Evolutionary conservation across 352 stramenopile species (phyloP), one percentile per base, ranked within the genome.

Genomic region (Globisporangium radiosum): DNA sequence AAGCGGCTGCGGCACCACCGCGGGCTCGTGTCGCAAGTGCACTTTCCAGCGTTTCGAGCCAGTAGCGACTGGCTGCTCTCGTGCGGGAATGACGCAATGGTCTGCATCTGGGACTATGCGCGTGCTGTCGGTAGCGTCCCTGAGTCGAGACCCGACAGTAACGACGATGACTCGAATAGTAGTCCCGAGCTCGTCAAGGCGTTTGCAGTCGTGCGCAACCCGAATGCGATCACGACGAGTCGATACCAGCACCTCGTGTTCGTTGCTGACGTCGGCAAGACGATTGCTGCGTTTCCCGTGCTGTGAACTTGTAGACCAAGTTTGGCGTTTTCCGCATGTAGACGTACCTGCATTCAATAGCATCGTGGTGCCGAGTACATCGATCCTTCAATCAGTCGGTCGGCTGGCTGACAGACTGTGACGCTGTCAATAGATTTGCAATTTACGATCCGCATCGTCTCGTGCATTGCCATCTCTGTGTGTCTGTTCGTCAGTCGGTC

Each of bases 101-200:
- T 92, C 51, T 81, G 69, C 54, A 58, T 92, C 0, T 92, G 81
- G 70, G 70, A 90, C 58, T 88, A 87, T 58, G 25, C 64, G 17
- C 52, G 63, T 39, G 75, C 72, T 3, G 45, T 87, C 37, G 65
- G 25, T 33, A 33, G 25, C 25, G 25, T 33, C 25, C 25, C 25
- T 33, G 25, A 78, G 38, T 60, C 39, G 44, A 19, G 33, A 47
- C 10, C 8, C 47, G 65, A 5, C 13, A 56, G 72, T 15, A 63
- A 71, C 7, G 54, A 63, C 7, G 47, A 50, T 0, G 75, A 72
- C 38, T 47, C 70, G 15, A 71, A 80, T 14, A 57, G 10, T 47
- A 14, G 4, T 14, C 42, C 42, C 15, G 42, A 47, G 42, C 42
- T 89, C 5, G 66, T 87, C 19, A 74, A 75, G 36, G 74, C 79